phyloP scores from a whole-genome alignment of 2,329 filamentous ascomycete species.

The Annulohypoxylon truncatum region DNA sequence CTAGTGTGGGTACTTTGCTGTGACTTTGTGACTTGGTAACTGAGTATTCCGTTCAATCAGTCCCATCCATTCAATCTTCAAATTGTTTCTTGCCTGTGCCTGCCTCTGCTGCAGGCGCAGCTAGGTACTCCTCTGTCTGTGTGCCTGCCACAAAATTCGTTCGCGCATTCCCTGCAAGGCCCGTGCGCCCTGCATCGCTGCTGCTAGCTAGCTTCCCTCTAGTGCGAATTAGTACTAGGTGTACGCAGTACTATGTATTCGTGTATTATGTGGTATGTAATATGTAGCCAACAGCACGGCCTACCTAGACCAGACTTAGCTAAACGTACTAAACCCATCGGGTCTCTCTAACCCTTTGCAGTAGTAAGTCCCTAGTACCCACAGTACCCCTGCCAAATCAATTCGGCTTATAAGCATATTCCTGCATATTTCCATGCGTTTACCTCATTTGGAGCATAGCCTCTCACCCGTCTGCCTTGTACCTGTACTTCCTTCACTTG shows the following conservation, averaged over 20 bases:
- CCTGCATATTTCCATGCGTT: slow-evolving; percentile 1
- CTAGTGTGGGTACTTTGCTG: slow-evolving; percentile 31
- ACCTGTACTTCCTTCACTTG: slow-evolving; percentile 25
- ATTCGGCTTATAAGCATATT: slow-evolving; percentile 24
- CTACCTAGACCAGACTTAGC: neutral
- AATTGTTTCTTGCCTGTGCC: slow-evolving; percentile 8
- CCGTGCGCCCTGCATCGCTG: slow-evolving; percentile 13
- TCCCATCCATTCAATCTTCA: neutral
- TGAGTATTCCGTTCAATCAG: neutral
- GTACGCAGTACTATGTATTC: neutral
- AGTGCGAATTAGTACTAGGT: neutral
- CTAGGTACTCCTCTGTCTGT: neutral
- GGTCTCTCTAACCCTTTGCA: slow-evolving; percentile 30
- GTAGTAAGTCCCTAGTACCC: slow-evolving; percentile 33
- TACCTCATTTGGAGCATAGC: slow-evolving; percentile 17
- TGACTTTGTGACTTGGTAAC: slow-evolving; percentile 21
- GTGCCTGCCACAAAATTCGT: slow-evolving; percentile 37
- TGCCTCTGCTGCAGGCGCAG: neutral
- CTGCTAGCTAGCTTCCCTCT: slow-evolving; percentile 6
- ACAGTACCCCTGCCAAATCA: slow-evolving; percentile 1
- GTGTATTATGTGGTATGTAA: neutral
- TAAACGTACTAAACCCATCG: slow-evolving; percentile 8
- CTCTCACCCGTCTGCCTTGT: slow-evolving; percentile 17
- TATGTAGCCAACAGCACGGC: slow-evolving; percentile 10
- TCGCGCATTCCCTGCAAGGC: slow-evolving; percentile 29